Evolutionary conservation across 768 basidiomycete species (phyloP).

Genomic region (Rhizopogon vinicolor): DNA sequence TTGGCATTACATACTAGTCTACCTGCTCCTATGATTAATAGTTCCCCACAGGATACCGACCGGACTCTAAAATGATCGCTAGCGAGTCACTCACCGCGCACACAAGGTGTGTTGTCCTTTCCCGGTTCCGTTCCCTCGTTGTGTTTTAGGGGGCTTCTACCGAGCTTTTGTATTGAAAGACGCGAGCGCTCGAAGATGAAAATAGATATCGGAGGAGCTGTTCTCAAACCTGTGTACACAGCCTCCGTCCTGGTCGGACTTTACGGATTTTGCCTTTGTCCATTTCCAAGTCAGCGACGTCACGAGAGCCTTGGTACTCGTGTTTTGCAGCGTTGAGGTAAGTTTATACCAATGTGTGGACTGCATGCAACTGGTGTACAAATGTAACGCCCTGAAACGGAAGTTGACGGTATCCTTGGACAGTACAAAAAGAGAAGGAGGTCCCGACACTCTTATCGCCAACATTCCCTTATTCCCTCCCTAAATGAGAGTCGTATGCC

Average conservation of each 20-base stretch:
- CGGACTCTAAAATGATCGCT: too few species aligned
- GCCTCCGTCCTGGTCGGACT: too few species aligned
- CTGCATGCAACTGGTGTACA: neutral
- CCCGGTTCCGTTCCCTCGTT: too few species aligned
- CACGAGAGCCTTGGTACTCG: too few species aligned
- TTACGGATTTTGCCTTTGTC: too few species aligned
- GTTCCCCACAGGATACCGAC: too few species aligned
- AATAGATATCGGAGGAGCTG: neutral
- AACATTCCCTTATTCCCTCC: neutral
- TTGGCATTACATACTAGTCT: too few species aligned
- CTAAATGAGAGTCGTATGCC: slow-evolving; percentile 24
- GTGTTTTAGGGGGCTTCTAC: too few species aligned
- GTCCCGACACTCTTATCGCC: neutral
- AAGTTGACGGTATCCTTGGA: slow-evolving; percentile 1
- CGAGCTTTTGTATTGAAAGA: slow-evolving; percentile 11
- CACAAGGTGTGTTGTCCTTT: too few species aligned
- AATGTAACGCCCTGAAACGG: slow-evolving; percentile 1
- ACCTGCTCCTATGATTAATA: too few species aligned
- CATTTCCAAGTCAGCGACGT: neutral
- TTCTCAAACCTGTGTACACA: too few species aligned
- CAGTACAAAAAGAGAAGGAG: slow-evolving; percentile 18
- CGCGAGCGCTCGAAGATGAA: neutral
- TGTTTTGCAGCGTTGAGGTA: neutral
- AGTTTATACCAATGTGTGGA: neutral
- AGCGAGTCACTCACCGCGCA: too few species aligned